phyloP scores from a whole-genome alignment of 192 early-diverging fungal species.

The Backusella morwellensis region DNA sequence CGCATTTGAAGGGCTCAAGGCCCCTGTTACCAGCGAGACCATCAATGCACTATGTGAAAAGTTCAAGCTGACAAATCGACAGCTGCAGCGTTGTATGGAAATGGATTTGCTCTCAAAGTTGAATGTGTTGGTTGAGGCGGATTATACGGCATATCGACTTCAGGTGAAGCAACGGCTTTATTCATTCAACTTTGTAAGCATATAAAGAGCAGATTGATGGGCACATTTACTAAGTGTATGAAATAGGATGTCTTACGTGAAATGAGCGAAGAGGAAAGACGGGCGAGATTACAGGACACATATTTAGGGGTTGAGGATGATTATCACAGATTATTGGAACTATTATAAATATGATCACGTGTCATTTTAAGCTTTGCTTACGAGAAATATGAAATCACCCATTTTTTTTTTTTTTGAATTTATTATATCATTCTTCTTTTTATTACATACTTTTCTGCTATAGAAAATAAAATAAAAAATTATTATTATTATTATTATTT shows the following conservation, averaged over 20 bases:
- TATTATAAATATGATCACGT: background rate
- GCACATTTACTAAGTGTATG: background rate
- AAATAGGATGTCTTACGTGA: slow-evolving; percentile 59
- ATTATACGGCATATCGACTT: slow-evolving; percentile 62
- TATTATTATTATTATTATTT: background rate
- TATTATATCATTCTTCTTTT: background rate
- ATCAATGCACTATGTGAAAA: slow-evolving; percentile 49
- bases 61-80: slow-evolving; percentile 82
- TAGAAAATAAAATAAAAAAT: background rate
- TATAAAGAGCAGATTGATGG: background rate
- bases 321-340: slow-evolving; percentile 60
- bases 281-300: slow-evolving; percentile 74
- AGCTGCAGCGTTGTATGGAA: slow-evolving; percentile 82
- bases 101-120: slow-evolving; percentile 65
- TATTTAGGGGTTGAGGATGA: slow-evolving; percentile 75
- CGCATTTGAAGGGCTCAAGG: slow-evolving; percentile 57
- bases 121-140: slow-evolving; percentile 48
- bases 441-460: background rate
- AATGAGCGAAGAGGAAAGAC: slow-evolving; percentile 63
- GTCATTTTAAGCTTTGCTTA: background rate
- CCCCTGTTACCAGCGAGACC: slow-evolving; percentile 53
- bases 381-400: no score
- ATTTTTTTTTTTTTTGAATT: no score
- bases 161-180: slow-evolving; percentile 86
- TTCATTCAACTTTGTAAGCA: slow-evolving; percentile 64